A percentile compares a stretch with the other conserved stretches of the same genome.
These are phyloP conservation scores for Zymoseptoria passerinii DNA, from an alignment of 2,329 filamentous ascomycete genomes.

Conservation along the genomic window DNA sequence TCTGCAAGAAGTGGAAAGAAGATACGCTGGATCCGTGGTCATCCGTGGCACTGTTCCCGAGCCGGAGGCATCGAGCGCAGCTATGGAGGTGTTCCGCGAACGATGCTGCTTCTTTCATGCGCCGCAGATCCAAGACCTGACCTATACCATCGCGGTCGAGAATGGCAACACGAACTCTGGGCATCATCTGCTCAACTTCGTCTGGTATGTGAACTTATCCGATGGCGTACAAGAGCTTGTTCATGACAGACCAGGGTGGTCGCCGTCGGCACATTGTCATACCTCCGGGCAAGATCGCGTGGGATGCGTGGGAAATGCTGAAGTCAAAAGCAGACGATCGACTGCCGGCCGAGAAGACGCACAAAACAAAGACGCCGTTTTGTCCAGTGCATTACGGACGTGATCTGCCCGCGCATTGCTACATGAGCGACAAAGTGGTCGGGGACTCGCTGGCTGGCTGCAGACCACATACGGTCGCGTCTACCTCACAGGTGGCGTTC, in stretches of 20 bases:
- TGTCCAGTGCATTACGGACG: constrained; percentile 39
- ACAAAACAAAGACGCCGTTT: constrained; percentile 37
- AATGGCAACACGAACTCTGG: constrained; percentile 33
- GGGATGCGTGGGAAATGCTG: constrained; percentile 35
- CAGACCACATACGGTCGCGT: constrained; percentile 38
- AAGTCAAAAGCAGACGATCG: constrained; percentile 26
- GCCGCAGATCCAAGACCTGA: constrained; percentile 32
- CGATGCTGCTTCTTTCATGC: constrained; percentile 37
- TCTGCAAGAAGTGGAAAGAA: constrained; percentile 23
- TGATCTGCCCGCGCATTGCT: constrained; percentile 32
- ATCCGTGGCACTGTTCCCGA: constrained; percentile 28
- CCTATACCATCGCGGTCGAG: constrained; percentile 38
- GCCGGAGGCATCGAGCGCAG: constrained; percentile 28
- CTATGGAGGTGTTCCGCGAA: constrained; percentile 30
- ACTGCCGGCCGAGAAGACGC: constrained; percentile 34
- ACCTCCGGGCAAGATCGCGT: constrained; percentile 34
- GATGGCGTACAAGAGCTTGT: constrained; percentile 31
- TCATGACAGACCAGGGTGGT: constrained; percentile 40
- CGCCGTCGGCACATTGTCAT: constrained; percentile 35
- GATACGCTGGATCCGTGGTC: constrained; percentile 28
- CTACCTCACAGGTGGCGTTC: constrained; percentile 40
- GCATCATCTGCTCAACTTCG: constrained; percentile 40
- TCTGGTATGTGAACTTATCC: constrained; percentile 39
- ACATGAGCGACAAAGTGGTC: constrained; percentile 35
- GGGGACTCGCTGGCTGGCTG: constrained; percentile 41